Percentiles rank a stretch among this genome's conserved stretches.
Evolutionary conservation across 805 yeast species (phyloP).

Genomic region (Saccharomyces jurei): DNA sequence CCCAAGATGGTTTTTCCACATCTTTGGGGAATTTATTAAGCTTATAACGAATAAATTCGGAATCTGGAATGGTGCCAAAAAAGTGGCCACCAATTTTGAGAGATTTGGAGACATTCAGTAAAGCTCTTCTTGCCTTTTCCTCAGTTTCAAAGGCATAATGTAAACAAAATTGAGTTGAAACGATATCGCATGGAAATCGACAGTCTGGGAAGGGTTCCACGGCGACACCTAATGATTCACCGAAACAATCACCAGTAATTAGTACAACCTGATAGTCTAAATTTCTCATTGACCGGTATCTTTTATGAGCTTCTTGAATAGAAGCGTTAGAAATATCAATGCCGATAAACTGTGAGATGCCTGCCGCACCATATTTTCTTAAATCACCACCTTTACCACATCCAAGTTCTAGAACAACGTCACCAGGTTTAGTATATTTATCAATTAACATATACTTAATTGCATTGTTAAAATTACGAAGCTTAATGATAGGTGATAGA

Average conservation of each 20-base stretch:
- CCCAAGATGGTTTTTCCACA: slow-evolving; percentile 60
- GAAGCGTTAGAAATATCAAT: slow-evolving; percentile 88
- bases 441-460: slow-evolving; percentile 80
- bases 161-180: slow-evolving; percentile 83
- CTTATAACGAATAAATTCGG: slow-evolving; percentile 71
- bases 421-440: slow-evolving; percentile 48
- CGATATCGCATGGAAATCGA: slow-evolving; percentile 75
- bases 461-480: slow-evolving; percentile 85
- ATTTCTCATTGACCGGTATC: slow-evolving; percentile 53
- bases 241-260: slow-evolving; percentile 89
- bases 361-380: slow-evolving; percentile 74
- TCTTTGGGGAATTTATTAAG: slow-evolving; percentile 41
- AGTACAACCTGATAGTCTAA: slow-evolving; percentile 71
- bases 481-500: slow-evolving; percentile 73
- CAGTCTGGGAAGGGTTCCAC: slow-evolving; percentile 60
- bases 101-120: slow-evolving; percentile 68
- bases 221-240: slow-evolving; percentile 56
- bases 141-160: slow-evolving; percentile 93
- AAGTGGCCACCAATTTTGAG: slow-evolving; percentile 78
- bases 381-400: slow-evolving; percentile 99
- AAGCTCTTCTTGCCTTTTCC: slow-evolving; percentile 60
- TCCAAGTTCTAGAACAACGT: slow-evolving; percentile 73
- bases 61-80: slow-evolving; percentile 89
- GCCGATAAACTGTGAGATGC: slow-evolving; percentile 73
- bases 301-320: slow-evolving; percentile 69